Percentiles rank a stretch among this genome's conserved stretches.
Conservation (phyloP, 2,329 filamentous ascomycete species). For the Escovopsis sp. region DNA sequence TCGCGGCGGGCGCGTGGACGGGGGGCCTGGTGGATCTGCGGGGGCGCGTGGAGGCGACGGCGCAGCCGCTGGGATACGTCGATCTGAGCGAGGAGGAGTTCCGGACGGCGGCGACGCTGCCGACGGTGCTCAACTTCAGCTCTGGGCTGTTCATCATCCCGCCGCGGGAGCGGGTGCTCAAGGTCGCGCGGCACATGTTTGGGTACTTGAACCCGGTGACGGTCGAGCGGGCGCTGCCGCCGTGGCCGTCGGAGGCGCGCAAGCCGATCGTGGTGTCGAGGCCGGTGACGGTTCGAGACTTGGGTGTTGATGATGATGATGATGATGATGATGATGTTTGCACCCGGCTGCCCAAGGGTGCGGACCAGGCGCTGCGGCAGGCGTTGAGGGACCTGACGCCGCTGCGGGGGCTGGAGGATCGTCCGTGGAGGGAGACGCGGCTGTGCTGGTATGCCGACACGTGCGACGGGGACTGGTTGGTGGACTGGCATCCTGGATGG, state of each 20-base stretch:
- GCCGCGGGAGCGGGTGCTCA: conserved; percentile 45
- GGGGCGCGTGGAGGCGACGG: conserved; percentile 64
- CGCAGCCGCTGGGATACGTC: conserved; percentile 68
- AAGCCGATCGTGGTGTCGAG: conserved; percentile 20
- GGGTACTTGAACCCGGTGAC: conserved; percentile 46
- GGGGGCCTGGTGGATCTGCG: conserved; percentile 61
- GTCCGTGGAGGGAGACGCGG: conserved; percentile 46
- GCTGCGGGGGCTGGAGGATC: conserved; percentile 34
- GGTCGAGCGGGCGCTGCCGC: conserved; percentile 20
- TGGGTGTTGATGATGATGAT: conserved; percentile 15
- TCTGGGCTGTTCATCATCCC: conserved; percentile 64
- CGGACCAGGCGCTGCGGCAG: conserved; percentile 42
- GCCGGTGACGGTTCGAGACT: conserved; percentile 21
- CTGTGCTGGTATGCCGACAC: conserved; percentile 71
- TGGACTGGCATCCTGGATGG: conserved; percentile 52
- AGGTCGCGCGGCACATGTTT: conserved; percentile 54
- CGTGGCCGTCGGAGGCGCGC: conserved; percentile 12
- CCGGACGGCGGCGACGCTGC: conserved; percentile 45
- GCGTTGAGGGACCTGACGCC: conserved; percentile 49
- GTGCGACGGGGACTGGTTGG: conserved; percentile 53
- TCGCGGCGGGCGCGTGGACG: conserved; percentile 84
- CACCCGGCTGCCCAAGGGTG: conserved; percentile 42
- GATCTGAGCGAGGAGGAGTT: conserved; percentile 60
- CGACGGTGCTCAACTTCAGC: conserved; percentile 58
- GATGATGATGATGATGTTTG: no score